These are phyloP conservation scores for Pyrenophora seminiperda DNA, from an alignment of 2,329 filamentous ascomycete species.

Conservation along the genomic window DNA sequence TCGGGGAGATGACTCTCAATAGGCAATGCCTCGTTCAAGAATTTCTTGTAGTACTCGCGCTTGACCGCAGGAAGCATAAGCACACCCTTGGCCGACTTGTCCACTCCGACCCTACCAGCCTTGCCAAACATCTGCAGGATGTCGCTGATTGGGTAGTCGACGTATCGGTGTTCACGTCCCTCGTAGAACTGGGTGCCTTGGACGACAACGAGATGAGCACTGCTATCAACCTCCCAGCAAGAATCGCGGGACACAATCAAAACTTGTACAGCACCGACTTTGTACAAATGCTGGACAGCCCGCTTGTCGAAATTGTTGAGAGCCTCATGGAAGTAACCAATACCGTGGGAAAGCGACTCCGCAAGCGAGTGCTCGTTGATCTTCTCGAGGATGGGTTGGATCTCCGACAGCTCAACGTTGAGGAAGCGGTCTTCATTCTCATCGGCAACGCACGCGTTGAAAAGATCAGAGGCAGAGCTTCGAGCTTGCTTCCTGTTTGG, in stretches of 20 bases:
- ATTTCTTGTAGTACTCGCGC: conserved; percentile 98
- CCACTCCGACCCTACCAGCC: conserved; percentile 76
- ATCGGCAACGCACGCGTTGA: conserved; percentile 85
- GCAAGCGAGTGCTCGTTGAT: conserved; percentile 86
- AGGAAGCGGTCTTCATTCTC: conserved; percentile 94
- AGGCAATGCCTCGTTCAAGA: conserved; percentile 91
- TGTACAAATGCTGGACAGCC: conserved; percentile 91
- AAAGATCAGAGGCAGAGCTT: conserved; percentile 81
- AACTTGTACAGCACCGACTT: conserved; percentile 86
- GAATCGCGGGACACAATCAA: conserved; percentile 83
- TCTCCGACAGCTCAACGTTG: conserved; percentile 79
- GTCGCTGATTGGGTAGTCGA: conserved; percentile 93
- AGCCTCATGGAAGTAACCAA: conserved; percentile 97
- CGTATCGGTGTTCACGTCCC: conserved; percentile 92
- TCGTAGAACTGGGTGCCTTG: conserved; percentile 99
- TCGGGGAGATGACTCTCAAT: conserved; percentile 93
- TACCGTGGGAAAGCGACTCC: conserved; percentile 88
- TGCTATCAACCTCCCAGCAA: conserved; percentile 91
- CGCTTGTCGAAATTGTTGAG: conserved; percentile 86
- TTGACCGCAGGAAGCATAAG: conserved; percentile 95
- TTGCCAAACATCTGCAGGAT: conserved; percentile 98
- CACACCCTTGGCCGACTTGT: conserved; percentile 85
- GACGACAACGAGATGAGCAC: conserved; percentile 87
- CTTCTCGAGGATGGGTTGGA: conserved; percentile 78
- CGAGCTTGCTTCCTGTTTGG: conserved; percentile 92